Evolutionary conservation across 2,329 filamentous ascomycete species (phyloP).

Genomic region (Fusarium clavum): DNA sequence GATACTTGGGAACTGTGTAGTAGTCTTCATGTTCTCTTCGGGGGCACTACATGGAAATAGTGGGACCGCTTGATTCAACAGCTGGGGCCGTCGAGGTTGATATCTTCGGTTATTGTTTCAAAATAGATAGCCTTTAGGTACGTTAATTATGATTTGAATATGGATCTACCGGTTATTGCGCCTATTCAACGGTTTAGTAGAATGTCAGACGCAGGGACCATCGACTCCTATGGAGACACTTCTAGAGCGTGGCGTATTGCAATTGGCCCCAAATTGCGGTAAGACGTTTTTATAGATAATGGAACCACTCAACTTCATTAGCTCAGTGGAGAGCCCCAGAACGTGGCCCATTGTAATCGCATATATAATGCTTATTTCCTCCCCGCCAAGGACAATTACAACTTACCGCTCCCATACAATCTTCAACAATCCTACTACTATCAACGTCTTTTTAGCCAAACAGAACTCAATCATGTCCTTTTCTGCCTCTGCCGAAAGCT

Average conservation of each 20-base stretch:
- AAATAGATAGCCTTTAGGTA: background rate
- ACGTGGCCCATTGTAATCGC: background rate
- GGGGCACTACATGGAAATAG: rapidly evolving
- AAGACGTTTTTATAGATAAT: background rate
- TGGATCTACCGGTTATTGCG: background rate
- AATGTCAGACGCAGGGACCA: background rate
- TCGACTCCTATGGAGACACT: background rate
- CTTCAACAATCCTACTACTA: too few species aligned
- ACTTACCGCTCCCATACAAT: background rate
- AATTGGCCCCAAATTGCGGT: background rate
- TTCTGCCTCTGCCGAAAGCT: background rate
- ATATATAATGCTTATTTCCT: background rate
- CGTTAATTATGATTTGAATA: background rate
- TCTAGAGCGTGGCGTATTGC: background rate
- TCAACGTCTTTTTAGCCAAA: rapidly evolving
- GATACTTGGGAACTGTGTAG: rapidly evolving
- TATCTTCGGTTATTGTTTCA: background rate
- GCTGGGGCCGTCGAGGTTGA: rapidly evolving
- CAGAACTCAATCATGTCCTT: background rate
- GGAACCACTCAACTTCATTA: background rate
- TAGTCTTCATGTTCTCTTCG: rapidly evolving
- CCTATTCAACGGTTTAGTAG: background rate
- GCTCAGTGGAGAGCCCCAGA: background rate
- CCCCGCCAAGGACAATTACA: background rate
- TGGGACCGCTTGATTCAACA: background rate